phyloP scores from a whole-genome alignment of 2,329 filamentous ascomycete genomes.

The Colletotrichum incanum region DNA sequence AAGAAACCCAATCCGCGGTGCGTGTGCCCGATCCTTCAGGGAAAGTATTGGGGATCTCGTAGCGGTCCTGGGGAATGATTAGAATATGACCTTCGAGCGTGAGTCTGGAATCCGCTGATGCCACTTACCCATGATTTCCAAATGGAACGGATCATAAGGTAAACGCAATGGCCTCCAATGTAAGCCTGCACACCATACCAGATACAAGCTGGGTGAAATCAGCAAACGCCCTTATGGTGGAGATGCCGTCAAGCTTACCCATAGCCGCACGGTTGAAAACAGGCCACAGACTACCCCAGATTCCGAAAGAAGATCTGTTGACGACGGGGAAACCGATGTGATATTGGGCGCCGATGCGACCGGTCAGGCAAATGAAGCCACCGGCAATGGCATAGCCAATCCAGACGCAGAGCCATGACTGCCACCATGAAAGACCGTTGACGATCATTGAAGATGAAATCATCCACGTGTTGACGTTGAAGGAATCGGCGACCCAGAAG shows the following conservation, averaged over 20 bases:
- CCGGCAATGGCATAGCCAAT: slow-evolving; percentile 86
- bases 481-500: slow-evolving; percentile 89
- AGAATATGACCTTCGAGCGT: neutral
- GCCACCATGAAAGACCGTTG: slow-evolving; percentile 89
- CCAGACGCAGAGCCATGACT: slow-evolving; percentile 91
- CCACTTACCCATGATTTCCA: slow-evolving; percentile 77
- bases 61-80: slow-evolving; percentile 55
- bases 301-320: slow-evolving; percentile 84
- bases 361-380: slow-evolving; percentile 82
- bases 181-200: slow-evolving; percentile 92
- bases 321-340: slow-evolving; percentile 92
- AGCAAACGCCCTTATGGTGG: neutral
- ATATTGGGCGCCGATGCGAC: slow-evolving; percentile 88
- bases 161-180: slow-evolving; percentile 88
- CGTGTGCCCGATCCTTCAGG: slow-evolving; percentile 76
- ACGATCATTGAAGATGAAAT: slow-evolving; percentile 82
- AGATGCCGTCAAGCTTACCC: slow-evolving; percentile 56
- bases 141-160: slow-evolving; percentile 89
- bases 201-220: slow-evolving; percentile 72
- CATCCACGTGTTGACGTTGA: slow-evolving; percentile 90
- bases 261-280: slow-evolving; percentile 91
- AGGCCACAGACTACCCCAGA: slow-evolving; percentile 92
- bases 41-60: slow-evolving; percentile 78
- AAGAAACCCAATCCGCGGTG: slow-evolving; percentile 83
- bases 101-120: no score